Percentiles rank a stretch among this genome's conserved stretches.
These are phyloP conservation scores for Populus tremula DNA, from an alignment of 345 rosid genomes.

Conservation along the genomic window DNA sequence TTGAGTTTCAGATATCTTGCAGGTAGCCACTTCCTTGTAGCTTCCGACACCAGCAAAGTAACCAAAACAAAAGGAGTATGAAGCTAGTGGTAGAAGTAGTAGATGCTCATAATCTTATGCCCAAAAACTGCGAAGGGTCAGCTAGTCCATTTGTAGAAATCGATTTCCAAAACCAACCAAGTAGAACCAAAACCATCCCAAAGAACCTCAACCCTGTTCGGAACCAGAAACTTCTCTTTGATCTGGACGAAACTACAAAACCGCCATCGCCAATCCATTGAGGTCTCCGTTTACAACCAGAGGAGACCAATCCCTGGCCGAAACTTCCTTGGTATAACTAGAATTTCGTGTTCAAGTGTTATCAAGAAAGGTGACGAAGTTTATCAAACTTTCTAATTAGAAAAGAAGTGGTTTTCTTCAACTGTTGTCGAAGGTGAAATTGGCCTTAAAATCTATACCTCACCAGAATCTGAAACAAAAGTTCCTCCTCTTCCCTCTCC, in stretches of 20 bases:
- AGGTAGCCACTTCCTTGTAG: slow-evolving; percentile 26
- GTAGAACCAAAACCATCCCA: slow-evolving; percentile 47
- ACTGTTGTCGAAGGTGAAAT: slow-evolving; percentile 55
- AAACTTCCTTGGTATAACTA: slow-evolving; percentile 47
- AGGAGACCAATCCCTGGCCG: slow-evolving; percentile 42
- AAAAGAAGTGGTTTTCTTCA: slow-evolving; percentile 43
- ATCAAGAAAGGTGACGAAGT: slow-evolving; percentile 54
- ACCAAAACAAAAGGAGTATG: slow-evolving; percentile 32
- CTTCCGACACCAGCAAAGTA: slow-evolving; percentile 26
- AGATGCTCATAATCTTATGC: slow-evolving; percentile 56
- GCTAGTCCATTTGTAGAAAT: slow-evolving; percentile 50
- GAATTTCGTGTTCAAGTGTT: slow-evolving; percentile 40
- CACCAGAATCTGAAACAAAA: slow-evolving; percentile 26
- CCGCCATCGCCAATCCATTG: slow-evolving; percentile 28
- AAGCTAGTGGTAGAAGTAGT: slow-evolving; percentile 48
- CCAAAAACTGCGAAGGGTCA: slow-evolving; percentile 53
- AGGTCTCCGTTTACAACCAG: slow-evolving; percentile 46
- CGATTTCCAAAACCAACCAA: slow-evolving; percentile 46
- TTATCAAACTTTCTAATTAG: slow-evolving; percentile 41
- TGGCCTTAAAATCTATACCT: slow-evolving; percentile 44
- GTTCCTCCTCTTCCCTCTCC: not conserved
- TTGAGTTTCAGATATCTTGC: slow-evolving; percentile 45
- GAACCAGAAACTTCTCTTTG: slow-evolving; percentile 51
- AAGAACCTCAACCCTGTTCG: slow-evolving; percentile 48
- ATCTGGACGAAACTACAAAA: slow-evolving; percentile 27